These are phyloP conservation scores for Lactifluus subvellereus DNA, from an alignment of 768 basidiomycete species.

Conservation along the genomic window DNA sequence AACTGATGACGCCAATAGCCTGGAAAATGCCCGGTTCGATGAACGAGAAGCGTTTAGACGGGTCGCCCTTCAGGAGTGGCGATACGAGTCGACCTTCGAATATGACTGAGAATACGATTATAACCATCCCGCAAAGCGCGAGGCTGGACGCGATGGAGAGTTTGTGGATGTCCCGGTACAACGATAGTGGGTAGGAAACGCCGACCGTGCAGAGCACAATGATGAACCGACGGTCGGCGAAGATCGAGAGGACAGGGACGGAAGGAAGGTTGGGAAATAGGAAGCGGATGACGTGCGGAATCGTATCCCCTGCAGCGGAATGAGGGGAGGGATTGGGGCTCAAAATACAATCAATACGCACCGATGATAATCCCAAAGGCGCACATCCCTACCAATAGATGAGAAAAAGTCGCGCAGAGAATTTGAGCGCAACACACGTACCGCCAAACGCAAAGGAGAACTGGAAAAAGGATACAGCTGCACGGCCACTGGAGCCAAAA, in stretches of 20 bases:
- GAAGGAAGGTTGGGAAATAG: slow-evolving; percentile 62
- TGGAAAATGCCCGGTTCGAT: slow-evolving; percentile 81
- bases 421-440: slow-evolving; percentile 31
- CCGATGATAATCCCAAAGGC: slow-evolving; percentile 96
- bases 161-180: slow-evolving; percentile 97
- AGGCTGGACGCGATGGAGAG: slow-evolving; percentile 88
- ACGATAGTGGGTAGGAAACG: slow-evolving; percentile 90
- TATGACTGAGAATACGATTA: slow-evolving; percentile 84
- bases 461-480: slow-evolving; percentile 94
- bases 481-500: slow-evolving; percentile 87
- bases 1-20: slow-evolving; percentile 96
- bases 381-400: slow-evolving; percentile 68
- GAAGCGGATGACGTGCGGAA: slow-evolving; percentile 88
- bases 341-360: slow-evolving; percentile 23
- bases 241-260: slow-evolving; percentile 67
- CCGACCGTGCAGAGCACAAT: slow-evolving; percentile 80
- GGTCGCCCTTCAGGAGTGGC: slow-evolving; percentile 69
- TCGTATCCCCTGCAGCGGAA: slow-evolving; percentile 68
- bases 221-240: slow-evolving; percentile 85
- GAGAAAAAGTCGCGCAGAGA: not conserved
- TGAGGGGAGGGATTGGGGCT: not conserved
- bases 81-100: slow-evolving; percentile 75
- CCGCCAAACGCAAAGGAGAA: slow-evolving; percentile 98
- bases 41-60: slow-evolving; percentile 65
- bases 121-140: slow-evolving; percentile 87